Base-by-base conservation (phyloP, 495 filamentous ascomycete genomes). In the Neurospora sp. region DNA sequence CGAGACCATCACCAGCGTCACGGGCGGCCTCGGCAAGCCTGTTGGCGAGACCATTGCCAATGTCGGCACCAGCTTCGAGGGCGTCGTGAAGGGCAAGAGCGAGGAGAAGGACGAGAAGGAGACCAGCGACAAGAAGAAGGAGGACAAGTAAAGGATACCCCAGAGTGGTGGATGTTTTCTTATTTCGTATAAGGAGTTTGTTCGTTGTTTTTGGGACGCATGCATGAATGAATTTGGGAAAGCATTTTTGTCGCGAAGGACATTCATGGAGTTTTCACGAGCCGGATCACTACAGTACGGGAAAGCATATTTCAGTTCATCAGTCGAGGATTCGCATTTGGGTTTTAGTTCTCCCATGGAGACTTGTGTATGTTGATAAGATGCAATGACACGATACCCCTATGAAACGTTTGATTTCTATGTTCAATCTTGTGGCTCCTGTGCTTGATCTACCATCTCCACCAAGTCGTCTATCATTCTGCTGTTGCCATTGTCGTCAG, bases 31-130 rank as follows among this genome's bases (percentile, higher is more conserved):
- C 20, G 91, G 90, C 37, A 86, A 87, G 76, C 88, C 90, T 3
- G 83, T 94, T 1, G 91, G 91, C 0, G 87, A 92, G 77, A 90
- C 87, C 0, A 74, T 94, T 59, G 85, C 88, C 12, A 88, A 84
- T 77, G 78, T 89, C 22, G 88, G 86, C 5, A 87, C 84, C 1
- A 89, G 90, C 1, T 75, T 92, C 16, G 88, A 92, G 79, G 81
- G 87, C 70, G 90, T 87, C 4, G 84, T 78, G 76, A 40, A 85
- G 91, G 41, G 86, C 88, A 12, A 66, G 27, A 18, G 27, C 53
- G 53, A 66, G 27, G 53, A 66, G 14, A 85, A 87, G 79, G 90
- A 90, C 0, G 85, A 91, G 44, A 90, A 93, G 83, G 84, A 91
- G 78, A 89, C 91, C 38, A 90, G 91, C 81, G 89, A 90, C 85